phyloP scores from a whole-genome alignment of 345 rosid species.

The Linum lewisii region DNA sequence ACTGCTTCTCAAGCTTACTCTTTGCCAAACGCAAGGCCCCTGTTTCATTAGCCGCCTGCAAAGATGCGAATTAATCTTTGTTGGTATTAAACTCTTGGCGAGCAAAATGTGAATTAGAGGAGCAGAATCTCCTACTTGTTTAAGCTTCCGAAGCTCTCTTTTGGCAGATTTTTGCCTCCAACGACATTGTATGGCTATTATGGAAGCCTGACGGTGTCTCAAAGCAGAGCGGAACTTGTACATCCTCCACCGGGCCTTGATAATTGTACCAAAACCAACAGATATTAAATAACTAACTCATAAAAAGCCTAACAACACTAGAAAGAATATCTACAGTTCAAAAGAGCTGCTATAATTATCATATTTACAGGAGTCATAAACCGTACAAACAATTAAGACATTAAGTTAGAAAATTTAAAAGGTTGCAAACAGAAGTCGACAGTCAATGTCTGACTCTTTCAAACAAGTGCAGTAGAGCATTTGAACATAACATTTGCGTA shows the following conservation, averaged over 20 bases:
- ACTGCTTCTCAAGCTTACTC: constrained; percentile 83
- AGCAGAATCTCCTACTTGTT: constrained; percentile 34
- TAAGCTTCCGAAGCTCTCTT: constrained; percentile 68
- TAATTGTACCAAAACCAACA: neutral
- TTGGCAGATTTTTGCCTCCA: constrained; percentile 89
- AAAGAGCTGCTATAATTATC: neutral
- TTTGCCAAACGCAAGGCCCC: constrained; percentile 93
- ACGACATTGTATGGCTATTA: constrained; percentile 72
- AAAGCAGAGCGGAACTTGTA: constrained; percentile 57
- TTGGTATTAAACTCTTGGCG: neutral
- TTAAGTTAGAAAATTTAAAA: no score
- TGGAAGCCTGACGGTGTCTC: constrained; percentile 43
- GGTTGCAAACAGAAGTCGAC: neutral
- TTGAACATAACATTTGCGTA: neutral
- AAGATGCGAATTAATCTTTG: constrained; percentile 6
- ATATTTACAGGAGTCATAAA: no score
- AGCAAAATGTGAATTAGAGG: neutral
- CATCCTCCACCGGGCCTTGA: constrained; percentile 76
- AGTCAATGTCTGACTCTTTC: neutral
- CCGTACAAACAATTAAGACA: neutral
- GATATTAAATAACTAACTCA: neutral
- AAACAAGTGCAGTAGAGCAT: no score
- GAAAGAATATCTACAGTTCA: neutral
- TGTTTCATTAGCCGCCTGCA: constrained; percentile 86
- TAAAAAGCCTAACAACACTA: neutral